phyloP scores from a whole-genome alignment of 176 grass and related monocot species.

The Echinochloa phyllopogon region DNA sequence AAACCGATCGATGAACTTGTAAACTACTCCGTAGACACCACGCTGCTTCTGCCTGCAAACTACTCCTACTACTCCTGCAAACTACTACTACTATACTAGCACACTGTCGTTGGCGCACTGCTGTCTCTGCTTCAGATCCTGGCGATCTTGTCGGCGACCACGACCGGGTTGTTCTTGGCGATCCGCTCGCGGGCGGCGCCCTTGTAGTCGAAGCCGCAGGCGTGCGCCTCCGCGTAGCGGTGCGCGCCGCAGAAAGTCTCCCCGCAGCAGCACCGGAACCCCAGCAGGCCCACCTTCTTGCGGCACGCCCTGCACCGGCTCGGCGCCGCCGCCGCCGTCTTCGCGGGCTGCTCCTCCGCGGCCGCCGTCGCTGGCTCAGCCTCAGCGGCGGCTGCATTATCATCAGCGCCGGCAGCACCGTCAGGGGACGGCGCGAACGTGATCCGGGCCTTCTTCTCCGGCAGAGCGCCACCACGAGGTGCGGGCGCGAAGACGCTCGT shows the following conservation, averaged over 20 bases:
- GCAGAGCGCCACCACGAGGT: background rate
- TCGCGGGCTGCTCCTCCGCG: background rate
- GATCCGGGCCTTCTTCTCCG: constrained; percentile 26
- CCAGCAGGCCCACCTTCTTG: constrained; percentile 62
- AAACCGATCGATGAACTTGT: no score
- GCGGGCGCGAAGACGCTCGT: background rate
- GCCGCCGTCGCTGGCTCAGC: background rate
- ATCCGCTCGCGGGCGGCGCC: constrained; percentile 42
- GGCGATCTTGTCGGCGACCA: constrained; percentile 57
- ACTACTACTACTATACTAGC: background rate
- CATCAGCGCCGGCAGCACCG: background rate
- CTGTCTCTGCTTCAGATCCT: constrained; percentile 44
- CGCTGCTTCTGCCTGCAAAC: no score
- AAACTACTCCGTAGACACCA: no score
- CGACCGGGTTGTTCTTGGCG: constrained; percentile 51
- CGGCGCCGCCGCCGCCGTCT: background rate
- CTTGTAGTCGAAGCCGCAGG: constrained; percentile 70
- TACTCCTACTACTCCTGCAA: background rate
- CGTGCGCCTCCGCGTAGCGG: constrained; percentile 53
- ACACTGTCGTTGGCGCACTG: background rate
- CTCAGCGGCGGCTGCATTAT: background rate
- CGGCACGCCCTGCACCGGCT: constrained; percentile 61
- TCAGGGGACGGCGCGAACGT: background rate
- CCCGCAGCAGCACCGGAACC: constrained; percentile 69
- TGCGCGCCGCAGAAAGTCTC: constrained; percentile 59